A percentile compares a stretch with the other conserved stretches of the same genome.
Evolutionary conservation across 257 asterid genomes (phyloP).

Genomic region (Nicotiana paniculata): DNA sequence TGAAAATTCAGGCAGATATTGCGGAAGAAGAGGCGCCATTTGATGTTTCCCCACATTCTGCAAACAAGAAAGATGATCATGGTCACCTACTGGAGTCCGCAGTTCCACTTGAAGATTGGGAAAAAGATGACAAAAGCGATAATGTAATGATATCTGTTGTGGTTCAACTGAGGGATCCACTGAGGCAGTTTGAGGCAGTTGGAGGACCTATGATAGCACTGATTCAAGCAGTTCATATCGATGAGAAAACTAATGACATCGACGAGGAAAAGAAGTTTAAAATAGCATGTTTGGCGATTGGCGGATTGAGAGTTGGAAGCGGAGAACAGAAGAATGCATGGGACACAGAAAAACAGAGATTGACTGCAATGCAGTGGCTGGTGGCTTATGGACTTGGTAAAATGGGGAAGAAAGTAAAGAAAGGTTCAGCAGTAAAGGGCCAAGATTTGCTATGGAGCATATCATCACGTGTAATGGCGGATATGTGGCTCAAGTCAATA

Average conservation of each 20-base stretch:
- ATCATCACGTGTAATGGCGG: conserved; percentile 77
- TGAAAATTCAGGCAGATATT: conserved; percentile 66
- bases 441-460: conserved; percentile 71
- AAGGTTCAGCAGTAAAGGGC: conserved; percentile 30
- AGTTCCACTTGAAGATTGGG: conserved; percentile 57
- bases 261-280: conserved; percentile 51
- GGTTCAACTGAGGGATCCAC: conserved; percentile 75
- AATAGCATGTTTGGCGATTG: conserved; percentile 54
- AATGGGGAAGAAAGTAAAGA: conserved; percentile 46
- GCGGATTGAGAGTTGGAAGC: conserved; percentile 51
- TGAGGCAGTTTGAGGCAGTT: conserved; percentile 80
- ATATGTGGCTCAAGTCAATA: conserved; percentile 93
- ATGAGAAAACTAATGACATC: conserved; percentile 6
- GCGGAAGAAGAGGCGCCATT: conserved; percentile 77
- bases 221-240: conserved; percentile 33
- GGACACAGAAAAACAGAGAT: conserved; percentile 79
- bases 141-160: conserved; percentile 32
- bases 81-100: conserved; percentile 43
- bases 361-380: conserved; percentile 85
- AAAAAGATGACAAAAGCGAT: conserved; percentile 11
- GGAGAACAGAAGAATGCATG: conserved; percentile 33
- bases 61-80: conserved; percentile 16
- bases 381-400: conserved; percentile 67
- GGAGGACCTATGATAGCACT: conserved; percentile 80
- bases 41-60: conserved; percentile 53